These are phyloP conservation scores for Russula compacta DNA, from an alignment of 768 basidiomycete species.

Conservation along the genomic window DNA sequence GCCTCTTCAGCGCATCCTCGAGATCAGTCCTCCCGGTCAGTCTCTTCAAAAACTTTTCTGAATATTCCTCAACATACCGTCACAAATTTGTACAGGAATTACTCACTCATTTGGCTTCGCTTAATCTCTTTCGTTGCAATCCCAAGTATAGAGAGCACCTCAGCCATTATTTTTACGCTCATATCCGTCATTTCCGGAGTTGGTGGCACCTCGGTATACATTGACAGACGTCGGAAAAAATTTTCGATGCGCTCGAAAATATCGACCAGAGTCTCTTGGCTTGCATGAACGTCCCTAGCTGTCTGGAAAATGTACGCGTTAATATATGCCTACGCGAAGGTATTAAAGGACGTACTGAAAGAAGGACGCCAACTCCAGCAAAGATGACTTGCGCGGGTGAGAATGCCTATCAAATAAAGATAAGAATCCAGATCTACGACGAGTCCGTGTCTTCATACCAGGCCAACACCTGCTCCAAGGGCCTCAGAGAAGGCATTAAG, in stretches of 20 bases:
- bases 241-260: background rate
- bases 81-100: background rate
- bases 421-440: background rate
- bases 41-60: background rate
- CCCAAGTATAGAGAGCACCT: background rate
- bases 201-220: background rate
- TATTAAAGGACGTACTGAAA: background rate
- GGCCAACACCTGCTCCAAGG: background rate
- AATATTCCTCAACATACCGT: background rate
- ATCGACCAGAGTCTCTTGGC: background rate
- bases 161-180: background rate
- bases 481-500: background rate
- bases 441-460: background rate
- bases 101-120: background rate
- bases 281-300: background rate
- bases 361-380: background rate
- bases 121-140: background rate
- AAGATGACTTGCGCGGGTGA: background rate
- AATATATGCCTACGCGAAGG: background rate
- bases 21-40: background rate
- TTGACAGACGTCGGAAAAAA: background rate
- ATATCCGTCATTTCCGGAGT: background rate
- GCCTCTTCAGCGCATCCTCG: background rate
- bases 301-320: background rate
- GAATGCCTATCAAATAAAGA: background rate